A percentile compares a stretch with the other conserved stretches of the same genome.
Evolutionary conservation across 768 basidiomycete species (phyloP).

Genomic region (Dioszegia hungarica): DNA sequence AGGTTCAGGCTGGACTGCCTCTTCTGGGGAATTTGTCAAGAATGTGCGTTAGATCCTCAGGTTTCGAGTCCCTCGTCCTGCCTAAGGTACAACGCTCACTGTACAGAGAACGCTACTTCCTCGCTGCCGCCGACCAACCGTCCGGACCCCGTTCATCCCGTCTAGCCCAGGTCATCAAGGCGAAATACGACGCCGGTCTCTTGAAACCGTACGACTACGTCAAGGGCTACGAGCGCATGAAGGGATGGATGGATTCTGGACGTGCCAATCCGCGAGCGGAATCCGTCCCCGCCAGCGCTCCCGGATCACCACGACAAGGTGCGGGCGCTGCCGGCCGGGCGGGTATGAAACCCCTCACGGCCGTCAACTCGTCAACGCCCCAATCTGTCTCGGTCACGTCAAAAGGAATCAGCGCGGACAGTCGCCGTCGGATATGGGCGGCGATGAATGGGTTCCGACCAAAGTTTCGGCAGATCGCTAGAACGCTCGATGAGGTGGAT

Average conservation of each 20-base stretch:
- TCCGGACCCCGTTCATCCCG: constrained; percentile 85
- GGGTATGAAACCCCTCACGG: not conserved
- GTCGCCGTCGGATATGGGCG: constrained; percentile 84
- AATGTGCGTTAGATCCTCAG: too few relatives aligned
- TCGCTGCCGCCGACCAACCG: constrained; percentile 92
- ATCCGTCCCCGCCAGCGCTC: constrained; percentile 25
- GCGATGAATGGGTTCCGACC: constrained; percentile 58
- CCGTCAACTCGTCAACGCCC: not conserved
- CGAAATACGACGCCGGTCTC: constrained; percentile 93
- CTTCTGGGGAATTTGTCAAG: constrained; percentile 7
- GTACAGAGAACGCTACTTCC: constrained; percentile 75
- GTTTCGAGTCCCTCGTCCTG: too few relatives aligned
- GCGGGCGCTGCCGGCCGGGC: not conserved
- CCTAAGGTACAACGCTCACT: not conserved
- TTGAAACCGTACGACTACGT: constrained; percentile 95
- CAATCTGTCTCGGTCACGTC: not conserved
- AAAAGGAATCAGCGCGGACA: constrained; percentile 53
- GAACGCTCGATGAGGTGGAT: constrained; percentile 54
- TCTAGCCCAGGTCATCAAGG: constrained; percentile 82
- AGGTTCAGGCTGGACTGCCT: not conserved
- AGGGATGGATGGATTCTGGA: constrained; percentile 80
- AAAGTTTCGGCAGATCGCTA: constrained; percentile 50
- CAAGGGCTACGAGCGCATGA: constrained; percentile 85
- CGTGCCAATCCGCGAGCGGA: constrained; percentile 33
- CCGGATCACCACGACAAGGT: not conserved